Evolutionary conservation across 352 stramenopile species (phyloP), one percentile per base, ranked within the genome.

Genomic region (Phytopythium cucurbitacearum): DNA sequence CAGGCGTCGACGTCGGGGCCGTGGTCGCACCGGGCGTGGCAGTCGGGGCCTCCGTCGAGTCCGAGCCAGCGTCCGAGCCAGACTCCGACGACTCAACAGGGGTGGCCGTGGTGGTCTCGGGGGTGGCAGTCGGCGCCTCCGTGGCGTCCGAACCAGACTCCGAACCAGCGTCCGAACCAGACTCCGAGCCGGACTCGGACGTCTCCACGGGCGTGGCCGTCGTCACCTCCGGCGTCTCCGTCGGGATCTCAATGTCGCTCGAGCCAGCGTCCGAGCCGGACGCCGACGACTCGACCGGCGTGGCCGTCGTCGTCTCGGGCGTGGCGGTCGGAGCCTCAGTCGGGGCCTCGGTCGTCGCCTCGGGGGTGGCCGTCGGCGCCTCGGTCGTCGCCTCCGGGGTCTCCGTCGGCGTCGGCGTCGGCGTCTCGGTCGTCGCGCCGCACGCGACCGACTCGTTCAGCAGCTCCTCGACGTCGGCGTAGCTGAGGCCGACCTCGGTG

Each of bases 381-480:
- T 59, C 34, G 50, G 11, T 34, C 12, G 45, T 44, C 3, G 42
- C 3, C 42, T 47, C 42, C 1, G 42, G 42, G 7, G 42, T 48
- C 16, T 35, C 42, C n/a, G 47, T 52, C 13, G 47, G 47, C 13
- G 45, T 51, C 45, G 45, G 44, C 4, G 44, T 50, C 2, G 21
- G 21, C 12, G 44, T 50, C 44, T 49, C 45, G 11, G 5, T 5
- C 33, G 38, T 33, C 33, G 45, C 32, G 3, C 33, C 34, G 34
- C 65, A 73, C 21, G 60, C 44, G 13, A 69, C 11, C 0, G 63
- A 71, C 40, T 63, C 12, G 10, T 67, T 34, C 8, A 67, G 42
- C 38, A 78, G 40, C 21, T 69, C 59, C 40, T 58, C 6, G 8
- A 78, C 65, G 28, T 70, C 52, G 12, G 52, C 53, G 51, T 77